Evolutionary conservation across 129 eudicot species (phyloP).

Genomic region (Flaveria linearis): DNA sequence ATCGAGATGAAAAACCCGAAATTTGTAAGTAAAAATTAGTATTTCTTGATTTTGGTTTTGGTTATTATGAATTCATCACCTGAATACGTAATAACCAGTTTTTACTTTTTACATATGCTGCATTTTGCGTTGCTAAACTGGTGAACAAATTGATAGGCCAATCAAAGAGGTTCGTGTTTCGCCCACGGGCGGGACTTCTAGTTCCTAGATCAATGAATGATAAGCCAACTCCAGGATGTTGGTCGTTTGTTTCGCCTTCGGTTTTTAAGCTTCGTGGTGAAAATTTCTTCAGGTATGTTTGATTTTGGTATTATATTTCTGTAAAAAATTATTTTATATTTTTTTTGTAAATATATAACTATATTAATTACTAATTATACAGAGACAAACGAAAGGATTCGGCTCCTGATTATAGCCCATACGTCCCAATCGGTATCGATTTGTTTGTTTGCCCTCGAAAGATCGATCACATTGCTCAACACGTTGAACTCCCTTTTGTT

Average conservation of each 20-base stretch:
- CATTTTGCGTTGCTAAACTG: constrained; percentile 23
- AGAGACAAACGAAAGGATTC: constrained; percentile 72
- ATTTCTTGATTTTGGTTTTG: not conserved
- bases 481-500: constrained; percentile 65
- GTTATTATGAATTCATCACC: not conserved
- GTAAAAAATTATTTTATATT: not conserved
- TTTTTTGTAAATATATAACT: not conserved
- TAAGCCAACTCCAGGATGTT: constrained; percentile 49
- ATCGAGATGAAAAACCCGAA: constrained; percentile 33
- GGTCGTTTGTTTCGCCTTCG: constrained; percentile 71
- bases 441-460: constrained; percentile 63
- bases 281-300: constrained; percentile 62
- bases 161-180: constrained; percentile 40
- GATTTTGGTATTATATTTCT: not conserved
- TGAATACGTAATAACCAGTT: not conserved
- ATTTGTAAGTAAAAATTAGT: constrained; percentile 38
- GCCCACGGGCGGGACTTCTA: constrained; percentile 55
- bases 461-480: constrained; percentile 75
- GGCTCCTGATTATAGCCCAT: constrained; percentile 69
- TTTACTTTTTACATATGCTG: not conserved
- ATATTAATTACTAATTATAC: constrained; percentile 17
- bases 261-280: constrained; percentile 77
- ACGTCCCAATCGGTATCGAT: constrained; percentile 73
- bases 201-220: constrained; percentile 47
- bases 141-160: constrained; percentile 39